Conservation (phyloP, 1,284 basidiomycete genomes). For the Heterobasidion parviporum region DNA sequence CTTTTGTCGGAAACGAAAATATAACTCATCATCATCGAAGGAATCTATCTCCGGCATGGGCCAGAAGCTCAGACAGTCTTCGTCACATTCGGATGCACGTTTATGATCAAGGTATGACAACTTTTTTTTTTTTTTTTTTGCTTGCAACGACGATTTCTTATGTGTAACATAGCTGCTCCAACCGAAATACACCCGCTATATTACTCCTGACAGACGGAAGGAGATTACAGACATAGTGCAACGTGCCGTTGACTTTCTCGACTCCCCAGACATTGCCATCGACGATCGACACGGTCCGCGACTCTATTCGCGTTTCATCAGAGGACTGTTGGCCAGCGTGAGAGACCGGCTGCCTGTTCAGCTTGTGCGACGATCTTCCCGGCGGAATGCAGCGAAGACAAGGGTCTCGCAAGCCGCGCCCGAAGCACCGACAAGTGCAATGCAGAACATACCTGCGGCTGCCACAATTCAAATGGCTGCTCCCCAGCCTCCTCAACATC, state of each 20-base stretch:
- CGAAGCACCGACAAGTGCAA: too few relatives aligned
- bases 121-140: background rate
- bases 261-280: slow-evolving; percentile 56
- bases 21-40: slow-evolving; percentile 20
- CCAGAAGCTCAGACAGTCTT: slow-evolving; percentile 81
- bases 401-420: too few relatives aligned
- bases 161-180: slow-evolving; percentile 46
- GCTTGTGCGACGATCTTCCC: background rate
- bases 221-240: slow-evolving; percentile 56
- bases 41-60: slow-evolving; percentile 61
- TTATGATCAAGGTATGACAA: slow-evolving; percentile 61
- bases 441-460: too few relatives aligned
- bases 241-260: slow-evolving; percentile 55
- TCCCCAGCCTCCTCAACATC: too few relatives aligned
- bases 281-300: slow-evolving; percentile 72
- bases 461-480: too few relatives aligned
- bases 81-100: slow-evolving; percentile 77
- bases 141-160: background rate
- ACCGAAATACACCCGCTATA: slow-evolving; percentile 57
- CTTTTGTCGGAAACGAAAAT: background rate
- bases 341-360: slow-evolving; percentile 1
- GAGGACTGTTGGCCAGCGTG: slow-evolving; percentile 48
- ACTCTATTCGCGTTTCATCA: slow-evolving; percentile 67
- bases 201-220: slow-evolving; percentile 45
- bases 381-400: background rate